Base-by-base conservation (phyloP, 495 filamentous ascomycete genomes). In the Aspergillus avenaceus region DNA sequence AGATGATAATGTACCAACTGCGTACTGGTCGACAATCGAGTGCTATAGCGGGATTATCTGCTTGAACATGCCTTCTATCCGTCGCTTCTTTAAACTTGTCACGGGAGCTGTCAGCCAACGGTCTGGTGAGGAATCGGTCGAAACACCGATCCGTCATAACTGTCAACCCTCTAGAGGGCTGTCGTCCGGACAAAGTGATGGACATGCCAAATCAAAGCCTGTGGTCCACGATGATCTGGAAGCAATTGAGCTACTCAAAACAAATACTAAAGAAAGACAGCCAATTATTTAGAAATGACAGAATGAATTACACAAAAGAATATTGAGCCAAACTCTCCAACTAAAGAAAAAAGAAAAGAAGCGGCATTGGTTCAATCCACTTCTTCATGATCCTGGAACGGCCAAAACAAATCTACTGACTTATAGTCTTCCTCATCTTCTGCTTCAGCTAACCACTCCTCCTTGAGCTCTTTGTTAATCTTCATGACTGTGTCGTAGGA, bases 371-470 rank as follows among this genome's bases (percentile, higher is more conserved):
- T n/a, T n/a, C n/a, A n/a, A n/a, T n/a, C n/a, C n/a, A n/a, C n/a
- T 22, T 53, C 42, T 41, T 53, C 42, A 32, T 43, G 56, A 41
- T 59, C 56, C 37, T 52, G 38, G 25, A 59, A 59, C 31, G 40
- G 27, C 52, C 56, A 59, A 27, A 51, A 51, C 22, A 52, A 52
- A 28, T 49, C 34, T 23, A 59, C 19, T 16, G 55, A 31, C n/a
- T n/a, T 2, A 22, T 54, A 54, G 31, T 59, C 56, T 16, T 59
- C 52, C 16, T 54, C 6, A 32, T 59, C 56, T 36, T 59, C 51
- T 7, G 47, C 51, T 19, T 0, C 36, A 2, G 51, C 50, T 5
- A 58, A 22, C 12, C 53, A 42, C 47, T 41, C 50, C 2, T 18
- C 34, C 26, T 59, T 49, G 0, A 54, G 48, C 44, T 59, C 36